Evolutionary conservation across 176 grass and related monocot genomes (phyloP), one percentile per base, ranked within the genome.

Genomic region (Coix lacrymajobi): DNA sequence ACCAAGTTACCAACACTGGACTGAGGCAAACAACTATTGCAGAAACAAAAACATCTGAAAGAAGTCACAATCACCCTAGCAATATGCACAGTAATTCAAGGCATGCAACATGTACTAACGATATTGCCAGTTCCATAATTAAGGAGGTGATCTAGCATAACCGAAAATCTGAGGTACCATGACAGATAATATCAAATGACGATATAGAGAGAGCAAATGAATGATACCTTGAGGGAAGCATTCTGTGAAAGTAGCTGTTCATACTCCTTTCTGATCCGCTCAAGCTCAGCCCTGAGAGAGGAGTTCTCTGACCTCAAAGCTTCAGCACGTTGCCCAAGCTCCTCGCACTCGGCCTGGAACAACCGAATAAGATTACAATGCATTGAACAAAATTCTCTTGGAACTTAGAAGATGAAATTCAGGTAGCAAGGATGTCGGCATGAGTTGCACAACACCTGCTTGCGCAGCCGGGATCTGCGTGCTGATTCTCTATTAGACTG

Each of bases 401-500:
- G 7, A 51, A 6, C 4, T 54, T 12, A 17, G 13, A 36, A 73
- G 33, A 46, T 32, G 45, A 67, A 58, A 22, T 19, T 66, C 33
- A 19, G 16, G 4, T 54, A 73, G 61, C 60, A 62, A 62, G 33
- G 8, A 31, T 71, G 67, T 71, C 54, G 44, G 29, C 22, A 25
- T 66, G 26, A 1, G 15, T 69, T 56, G 81, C 31, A 65, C 33
- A 46, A 26, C 87, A 98, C 96, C 92, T 98, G 96, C 79, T 95
- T 98, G 19, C 92, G 96, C 63, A 93, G 70, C 56, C 96, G 87
- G 54, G 96, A 95, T 58, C 96, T 91, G 32, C 96, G 92, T 41
- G 96, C 96, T 40, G 96, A 98, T 87, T 98, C 96, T 85, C 96
- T 87, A 46, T 98, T 98, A 32, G 92, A 98, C 72, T 95, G 89